Conservation (phyloP, 768 basidiomycete genomes). For the Exsudoporus frostii region DNA sequence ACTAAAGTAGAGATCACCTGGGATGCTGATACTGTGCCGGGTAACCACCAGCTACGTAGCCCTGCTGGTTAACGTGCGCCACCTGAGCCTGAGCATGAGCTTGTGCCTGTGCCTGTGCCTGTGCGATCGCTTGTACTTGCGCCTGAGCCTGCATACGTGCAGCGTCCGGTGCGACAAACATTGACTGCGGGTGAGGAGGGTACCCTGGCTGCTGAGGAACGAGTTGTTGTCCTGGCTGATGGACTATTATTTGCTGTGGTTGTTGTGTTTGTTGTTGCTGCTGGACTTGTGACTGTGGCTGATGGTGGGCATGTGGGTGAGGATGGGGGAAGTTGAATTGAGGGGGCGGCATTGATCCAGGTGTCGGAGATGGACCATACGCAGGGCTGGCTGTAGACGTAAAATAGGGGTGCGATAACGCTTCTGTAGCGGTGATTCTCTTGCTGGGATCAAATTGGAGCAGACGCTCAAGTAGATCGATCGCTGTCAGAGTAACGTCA, state of each 20-base stretch:
- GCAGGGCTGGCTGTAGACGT: slow-evolving; percentile 44
- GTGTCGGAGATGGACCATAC: slow-evolving; percentile 34
- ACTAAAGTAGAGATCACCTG: slow-evolving; percentile 14
- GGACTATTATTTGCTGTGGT: slow-evolving; percentile 35
- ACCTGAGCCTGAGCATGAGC: slow-evolving; percentile 39
- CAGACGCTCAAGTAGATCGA: slow-evolving; percentile 91
- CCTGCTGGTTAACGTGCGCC: slow-evolving; percentile 30
- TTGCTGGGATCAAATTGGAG: slow-evolving; percentile 95
- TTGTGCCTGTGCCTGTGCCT: slow-evolving; percentile 43
- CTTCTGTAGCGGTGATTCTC: slow-evolving; percentile 87
- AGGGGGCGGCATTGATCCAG: slow-evolving; percentile 65
- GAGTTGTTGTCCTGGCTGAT: slow-evolving; percentile 38
- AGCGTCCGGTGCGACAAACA: slow-evolving; percentile 32
- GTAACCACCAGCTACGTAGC: slow-evolving; percentile 26
- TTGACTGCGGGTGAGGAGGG: slow-evolving; percentile 31
- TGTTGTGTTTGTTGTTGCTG: slow-evolving; percentile 48
- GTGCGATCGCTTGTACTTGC: slow-evolving; percentile 39
- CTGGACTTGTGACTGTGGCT: slow-evolving; percentile 39
- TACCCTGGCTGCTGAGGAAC: slow-evolving; percentile 34
- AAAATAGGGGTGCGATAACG: slow-evolving; percentile 91
- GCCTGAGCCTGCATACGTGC: slow-evolving; percentile 42
- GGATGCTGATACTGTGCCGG: slow-evolving; percentile 33
- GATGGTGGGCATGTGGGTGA: slow-evolving; percentile 48
- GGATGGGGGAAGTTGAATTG: slow-evolving; percentile 68
- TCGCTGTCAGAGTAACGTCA: slow-evolving; percentile 42